These are phyloP conservation scores for Vachellia pachyceras DNA, from an alignment of 306 rosid genomes.

Conservation along the genomic window DNA sequence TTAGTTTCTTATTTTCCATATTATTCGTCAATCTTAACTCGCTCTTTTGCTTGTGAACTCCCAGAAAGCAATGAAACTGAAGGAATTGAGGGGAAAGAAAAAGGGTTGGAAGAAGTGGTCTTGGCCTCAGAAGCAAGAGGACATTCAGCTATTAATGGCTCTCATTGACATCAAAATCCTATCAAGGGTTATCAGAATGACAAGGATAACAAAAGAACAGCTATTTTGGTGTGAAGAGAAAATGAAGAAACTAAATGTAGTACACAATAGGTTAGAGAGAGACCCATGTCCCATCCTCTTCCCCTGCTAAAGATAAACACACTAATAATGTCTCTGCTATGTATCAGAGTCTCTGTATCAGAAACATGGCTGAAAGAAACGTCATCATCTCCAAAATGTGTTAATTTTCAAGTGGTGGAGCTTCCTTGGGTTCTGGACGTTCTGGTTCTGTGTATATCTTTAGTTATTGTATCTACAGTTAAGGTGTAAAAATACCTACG, in stretches of 20 bases:
- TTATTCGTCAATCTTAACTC: not conserved
- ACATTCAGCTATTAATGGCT: constrained; percentile 73
- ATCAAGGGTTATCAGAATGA: constrained; percentile 73
- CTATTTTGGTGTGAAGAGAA: constrained; percentile 93
- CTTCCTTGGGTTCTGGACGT: constrained; percentile 29
- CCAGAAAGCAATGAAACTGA: constrained; percentile 73
- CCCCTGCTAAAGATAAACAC: constrained; percentile 56
- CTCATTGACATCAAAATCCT: constrained; percentile 69
- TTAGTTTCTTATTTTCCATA: too few relatives aligned
- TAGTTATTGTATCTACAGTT: not conserved
- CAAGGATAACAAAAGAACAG: constrained; percentile 71
- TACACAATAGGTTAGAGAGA: constrained; percentile 70
- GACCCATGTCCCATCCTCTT: constrained; percentile 82
- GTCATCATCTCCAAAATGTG: constrained; percentile 18
- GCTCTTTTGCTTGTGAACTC: constrained; percentile 34
- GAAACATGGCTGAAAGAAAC: constrained; percentile 10
- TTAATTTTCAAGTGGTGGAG: constrained; percentile 27
- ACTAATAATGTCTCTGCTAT: not conserved
- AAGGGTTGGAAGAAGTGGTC: constrained; percentile 72
- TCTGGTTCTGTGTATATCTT: constrained; percentile 22
- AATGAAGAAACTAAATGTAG: constrained; percentile 72
- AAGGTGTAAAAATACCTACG: too few relatives aligned
- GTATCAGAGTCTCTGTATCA: not conserved
- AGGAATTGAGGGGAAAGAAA: constrained; percentile 71
- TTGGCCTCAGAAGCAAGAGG: constrained; percentile 79